Percentiles rank a stretch among this genome's conserved stretches.
phyloP scores from a whole-genome alignment of 2,329 filamentous ascomycete species.

The Aspergillus pseudoviridinutans region DNA sequence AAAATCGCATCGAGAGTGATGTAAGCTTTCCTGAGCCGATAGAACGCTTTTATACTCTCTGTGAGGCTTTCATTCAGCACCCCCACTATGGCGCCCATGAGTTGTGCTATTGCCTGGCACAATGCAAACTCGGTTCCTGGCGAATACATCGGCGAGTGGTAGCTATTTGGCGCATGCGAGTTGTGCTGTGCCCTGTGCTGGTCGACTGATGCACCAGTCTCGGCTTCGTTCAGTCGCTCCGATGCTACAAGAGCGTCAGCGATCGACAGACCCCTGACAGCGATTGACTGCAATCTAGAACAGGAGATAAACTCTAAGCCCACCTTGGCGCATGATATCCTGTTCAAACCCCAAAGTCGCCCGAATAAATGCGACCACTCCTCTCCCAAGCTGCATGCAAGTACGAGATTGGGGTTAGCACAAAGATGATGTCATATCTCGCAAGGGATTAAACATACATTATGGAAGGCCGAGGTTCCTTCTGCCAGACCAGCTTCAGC shows the following conservation, averaged over 20 bases:
- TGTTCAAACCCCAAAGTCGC: conserved; percentile 90
- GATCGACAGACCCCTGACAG: background rate
- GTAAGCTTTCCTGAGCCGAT: conserved; percentile 86
- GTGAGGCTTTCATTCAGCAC: conserved; percentile 91
- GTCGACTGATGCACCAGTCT: conserved; percentile 71
- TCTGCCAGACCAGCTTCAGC: conserved; percentile 70
- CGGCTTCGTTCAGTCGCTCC: conserved; percentile 67
- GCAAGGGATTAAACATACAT: conserved; percentile 41
- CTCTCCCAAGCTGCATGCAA: conserved; percentile 62
- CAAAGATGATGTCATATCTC: conserved; percentile 8
- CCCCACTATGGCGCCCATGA: conserved; percentile 84
- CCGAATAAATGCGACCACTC: conserved; percentile 77
- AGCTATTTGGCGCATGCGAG: conserved; percentile 46
- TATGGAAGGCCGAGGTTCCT: conserved; percentile 81
- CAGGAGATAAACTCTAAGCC: conserved; percentile 12
- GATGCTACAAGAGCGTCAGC: conserved; percentile 51
- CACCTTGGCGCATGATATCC: conserved; percentile 75
- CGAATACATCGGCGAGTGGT: conserved; percentile 65
- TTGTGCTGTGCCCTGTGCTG: conserved; percentile 71
- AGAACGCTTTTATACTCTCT: conserved; percentile 86
- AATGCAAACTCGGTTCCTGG: conserved; percentile 83
- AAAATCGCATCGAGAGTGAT: conserved; percentile 75
- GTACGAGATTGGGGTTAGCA: conserved; percentile 6
- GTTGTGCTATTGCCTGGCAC: conserved; percentile 76
- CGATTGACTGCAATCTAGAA: background rate